Evolutionary conservation across 352 stramenopile species (phyloP).

Genomic region (Phytopythium montanum): DNA sequence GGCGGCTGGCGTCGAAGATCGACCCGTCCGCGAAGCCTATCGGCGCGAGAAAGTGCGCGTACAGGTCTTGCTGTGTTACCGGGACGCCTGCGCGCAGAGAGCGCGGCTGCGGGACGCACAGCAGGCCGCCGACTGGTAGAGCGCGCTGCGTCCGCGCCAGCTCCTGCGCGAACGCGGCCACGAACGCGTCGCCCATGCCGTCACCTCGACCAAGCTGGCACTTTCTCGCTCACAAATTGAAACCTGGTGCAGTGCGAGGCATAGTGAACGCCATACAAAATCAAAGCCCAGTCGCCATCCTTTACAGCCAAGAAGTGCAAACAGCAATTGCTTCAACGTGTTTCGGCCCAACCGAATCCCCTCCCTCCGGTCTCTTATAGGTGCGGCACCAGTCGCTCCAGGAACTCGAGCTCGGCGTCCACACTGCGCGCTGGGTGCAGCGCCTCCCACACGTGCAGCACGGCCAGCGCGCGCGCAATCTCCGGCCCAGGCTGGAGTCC

Average conservation of each 20-base stretch:
- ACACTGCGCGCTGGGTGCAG: slow-evolving; percentile 22
- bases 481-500: slow-evolving; percentile 26
- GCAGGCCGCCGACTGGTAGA: slow-evolving; percentile 41
- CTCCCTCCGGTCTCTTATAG: slow-evolving; percentile 1
- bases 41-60: slow-evolving; percentile 55
- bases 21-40: slow-evolving; percentile 10
- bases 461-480: slow-evolving; percentile 46
- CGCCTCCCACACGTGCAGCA: slow-evolving; percentile 58
- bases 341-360: too few species aligned
- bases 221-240: too few species aligned
- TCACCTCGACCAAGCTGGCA: too few species aligned
- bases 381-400: slow-evolving; percentile 14
- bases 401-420: slow-evolving; percentile 35
- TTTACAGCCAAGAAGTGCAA: too few species aligned
- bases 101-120: slow-evolving; percentile 65
- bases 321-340: too few species aligned
- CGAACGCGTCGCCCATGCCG: slow-evolving; percentile 44
- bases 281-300: too few species aligned
- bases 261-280: too few species aligned
- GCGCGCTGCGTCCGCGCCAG: slow-evolving; percentile 52
- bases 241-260: too few species aligned
- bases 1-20: not conserved
- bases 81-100: slow-evolving; percentile 42
- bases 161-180: slow-evolving; percentile 34
- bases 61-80: slow-evolving; percentile 39